Conservation (phyloP, 2,329 filamentous ascomycete species). For the Pseudomassariella vexata region DNA sequence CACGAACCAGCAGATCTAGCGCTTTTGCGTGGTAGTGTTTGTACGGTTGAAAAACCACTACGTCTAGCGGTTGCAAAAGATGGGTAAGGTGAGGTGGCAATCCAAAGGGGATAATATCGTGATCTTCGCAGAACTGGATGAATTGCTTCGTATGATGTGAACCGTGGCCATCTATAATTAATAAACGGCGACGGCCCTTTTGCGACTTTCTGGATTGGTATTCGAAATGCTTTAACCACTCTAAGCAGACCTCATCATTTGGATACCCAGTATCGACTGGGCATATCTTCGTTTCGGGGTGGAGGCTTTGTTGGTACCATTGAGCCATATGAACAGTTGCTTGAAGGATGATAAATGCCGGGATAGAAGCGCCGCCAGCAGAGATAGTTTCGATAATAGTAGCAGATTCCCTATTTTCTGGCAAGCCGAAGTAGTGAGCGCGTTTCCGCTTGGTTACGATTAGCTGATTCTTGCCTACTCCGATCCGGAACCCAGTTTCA, state of each 20-base stretch:
- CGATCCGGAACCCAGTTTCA: slow-evolving; percentile 6
- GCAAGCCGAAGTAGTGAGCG: slow-evolving; percentile 2
- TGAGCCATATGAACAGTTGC: slow-evolving; percentile 4
- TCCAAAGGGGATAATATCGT: slow-evolving; percentile 9
- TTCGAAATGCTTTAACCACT: slow-evolving; percentile 4
- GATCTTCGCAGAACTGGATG: slow-evolving; percentile 7
- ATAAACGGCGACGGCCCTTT: slow-evolving; percentile 2
- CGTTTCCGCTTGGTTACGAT: slow-evolving; percentile 3
- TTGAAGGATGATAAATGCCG: slow-evolving; percentile 7
- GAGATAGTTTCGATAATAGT: slow-evolving; percentile 8
- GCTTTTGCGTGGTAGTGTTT: slow-evolving; percentile 5
- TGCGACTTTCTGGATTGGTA: neutral
- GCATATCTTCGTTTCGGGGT: slow-evolving; percentile 5
- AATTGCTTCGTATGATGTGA: slow-evolving; percentile 11
- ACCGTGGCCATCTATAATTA: slow-evolving; percentile 11
- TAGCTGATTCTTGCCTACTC: slow-evolving; percentile 2
- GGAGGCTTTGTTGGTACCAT: slow-evolving; percentile 1
- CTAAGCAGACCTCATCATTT: slow-evolving; percentile 4
- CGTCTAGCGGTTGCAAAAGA: slow-evolving; percentile 7
- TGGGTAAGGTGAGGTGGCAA: slow-evolving; percentile 5
- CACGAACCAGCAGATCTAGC: slow-evolving; percentile 2
- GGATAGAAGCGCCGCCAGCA: slow-evolving; percentile 2
- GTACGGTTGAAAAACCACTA: slow-evolving; percentile 6
- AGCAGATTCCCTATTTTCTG: slow-evolving; percentile 9
- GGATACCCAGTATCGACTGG: slow-evolving; percentile 5